Base-by-base conservation (phyloP, 768 basidiomycete genomes). In the Suillus decipiens region DNA sequence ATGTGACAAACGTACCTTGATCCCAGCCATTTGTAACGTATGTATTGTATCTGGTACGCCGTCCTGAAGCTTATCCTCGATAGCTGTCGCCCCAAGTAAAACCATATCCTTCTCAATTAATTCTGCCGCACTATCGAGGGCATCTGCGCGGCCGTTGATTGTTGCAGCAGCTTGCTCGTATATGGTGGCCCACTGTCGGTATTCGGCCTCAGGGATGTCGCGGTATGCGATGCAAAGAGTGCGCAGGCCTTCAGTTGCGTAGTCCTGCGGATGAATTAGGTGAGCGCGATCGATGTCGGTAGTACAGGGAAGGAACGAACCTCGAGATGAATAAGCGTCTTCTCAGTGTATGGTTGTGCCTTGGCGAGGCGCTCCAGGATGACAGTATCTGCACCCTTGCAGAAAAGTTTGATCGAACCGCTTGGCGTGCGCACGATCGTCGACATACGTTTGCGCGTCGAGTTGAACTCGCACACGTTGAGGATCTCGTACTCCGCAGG, bases 381-480 rank as follows among this genome's bases (percentile, higher is more conserved):
- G 69, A 99, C 97, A 1, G 95, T 99, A 73, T 99, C 97, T 1
- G 97, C 97, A 33, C 97, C 97, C 75, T 99, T 99, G 64, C 91
- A 95, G 71, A 93, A 99, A 10, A 99, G 73, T 77, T 95, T 98
- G 78, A 99, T 93, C 74, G 87, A 88, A 54, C 96, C 95, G 67
- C 94, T 88, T 0, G 96, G 90, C 31, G 85, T 83, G 28, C 95
- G 87, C 37, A 99, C 85, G 68, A 99, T 78, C 1, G 96, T 96
- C 33, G 97, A 99, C 97, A 99, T 99, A 63, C 97, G 86, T 72
- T 99, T 99, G 58, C 97, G 86, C 5, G 95, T 93, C 28, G 95
- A 97, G 73, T 99, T 99, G 83, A 99, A 99, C 78, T 99, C 97
- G 84, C 96, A 97, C 50, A 99, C 90, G 71, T 99, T 99, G 63